Conservation (phyloP, 805 yeast genomes). For the Sugiyamaella mastotermitis region DNA sequence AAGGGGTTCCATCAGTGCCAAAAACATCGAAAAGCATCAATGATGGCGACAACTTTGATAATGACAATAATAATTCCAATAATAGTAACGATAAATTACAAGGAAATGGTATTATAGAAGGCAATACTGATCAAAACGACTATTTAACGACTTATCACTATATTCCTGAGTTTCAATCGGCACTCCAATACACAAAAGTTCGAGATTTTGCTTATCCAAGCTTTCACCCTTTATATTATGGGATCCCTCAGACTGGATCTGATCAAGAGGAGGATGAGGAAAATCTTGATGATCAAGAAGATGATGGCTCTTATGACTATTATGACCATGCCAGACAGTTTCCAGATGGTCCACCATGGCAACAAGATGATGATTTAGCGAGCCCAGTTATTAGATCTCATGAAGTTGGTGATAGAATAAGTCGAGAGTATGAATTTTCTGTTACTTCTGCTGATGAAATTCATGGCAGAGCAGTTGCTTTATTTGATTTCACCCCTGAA, state of each 20-base stretch:
- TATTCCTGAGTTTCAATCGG: constrained; percentile 28
- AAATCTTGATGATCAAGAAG: constrained; percentile 15
- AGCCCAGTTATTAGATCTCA: constrained; percentile 23
- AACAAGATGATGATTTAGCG: constrained; percentile 29
- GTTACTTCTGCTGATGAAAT: constrained; percentile 34
- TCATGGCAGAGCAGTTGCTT: constrained; percentile 70
- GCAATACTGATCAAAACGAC: too few relatives aligned
- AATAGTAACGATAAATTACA: background rate
- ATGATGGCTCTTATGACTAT: constrained; percentile 19
- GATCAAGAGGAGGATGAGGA: constrained; percentile 12
- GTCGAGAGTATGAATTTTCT: constrained; percentile 22
- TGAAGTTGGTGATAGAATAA: constrained; percentile 16
- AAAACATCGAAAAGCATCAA: too few relatives aligned
- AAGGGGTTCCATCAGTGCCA: background rate
- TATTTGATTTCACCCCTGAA: constrained; percentile 87
- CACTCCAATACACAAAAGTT: constrained; percentile 40
- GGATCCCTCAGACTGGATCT: constrained; percentile 35
- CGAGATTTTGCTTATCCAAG: constrained; percentile 79
- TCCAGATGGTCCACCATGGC: constrained; percentile 32
- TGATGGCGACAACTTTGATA: too few relatives aligned
- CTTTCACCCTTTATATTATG: constrained; percentile 65
- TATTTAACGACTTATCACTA: too few relatives aligned
- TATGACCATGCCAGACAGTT: constrained; percentile 19
- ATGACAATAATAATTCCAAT: background rate
- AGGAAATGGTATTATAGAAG: too few relatives aligned